Conservation (phyloP, 2,329 filamentous ascomycete genomes). For the Aspergillus arachidicola region DNA sequence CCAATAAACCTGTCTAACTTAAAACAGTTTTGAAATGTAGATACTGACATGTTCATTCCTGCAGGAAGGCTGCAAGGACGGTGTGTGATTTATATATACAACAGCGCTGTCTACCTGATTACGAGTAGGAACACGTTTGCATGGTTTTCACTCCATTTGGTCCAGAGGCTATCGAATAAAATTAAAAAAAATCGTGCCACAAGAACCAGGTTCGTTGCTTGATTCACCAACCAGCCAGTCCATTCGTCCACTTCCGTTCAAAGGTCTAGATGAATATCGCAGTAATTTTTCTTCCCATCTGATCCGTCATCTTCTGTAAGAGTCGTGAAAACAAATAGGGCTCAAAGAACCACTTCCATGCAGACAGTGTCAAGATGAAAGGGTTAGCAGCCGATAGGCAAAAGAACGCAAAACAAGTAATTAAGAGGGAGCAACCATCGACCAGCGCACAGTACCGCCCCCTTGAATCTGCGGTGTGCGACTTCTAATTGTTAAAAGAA, state of each 20-base stretch:
- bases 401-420: conserved; percentile 27
- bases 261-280: conserved; percentile 6
- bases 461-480: conserved; percentile 40
- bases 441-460: conserved; percentile 47
- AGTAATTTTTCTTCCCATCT: conserved; percentile 10
- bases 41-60: too few relatives aligned
- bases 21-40: not conserved
- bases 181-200: not conserved
- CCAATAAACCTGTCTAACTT: not conserved
- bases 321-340: not conserved
- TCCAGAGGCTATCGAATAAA: not conserved
- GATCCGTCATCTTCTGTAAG: conserved; percentile 3
- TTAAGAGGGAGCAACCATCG: conserved; percentile 44
- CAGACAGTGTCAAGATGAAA: not conserved
- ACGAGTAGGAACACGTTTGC: not conserved
- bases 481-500: conserved; percentile 41
- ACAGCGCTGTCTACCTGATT: too few relatives aligned
- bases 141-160: conserved; percentile 1
- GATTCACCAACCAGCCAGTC: not conserved
- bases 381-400: conserved; percentile 23
- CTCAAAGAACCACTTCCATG: conserved; percentile 1
- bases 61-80: too few relatives aligned
- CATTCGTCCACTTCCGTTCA: conserved; percentile 5
- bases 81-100: too few relatives aligned
- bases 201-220: not conserved